Base-by-base conservation (phyloP, 192 early-diverging fungal genomes). In the Radiomyces spectabilis region DNA sequence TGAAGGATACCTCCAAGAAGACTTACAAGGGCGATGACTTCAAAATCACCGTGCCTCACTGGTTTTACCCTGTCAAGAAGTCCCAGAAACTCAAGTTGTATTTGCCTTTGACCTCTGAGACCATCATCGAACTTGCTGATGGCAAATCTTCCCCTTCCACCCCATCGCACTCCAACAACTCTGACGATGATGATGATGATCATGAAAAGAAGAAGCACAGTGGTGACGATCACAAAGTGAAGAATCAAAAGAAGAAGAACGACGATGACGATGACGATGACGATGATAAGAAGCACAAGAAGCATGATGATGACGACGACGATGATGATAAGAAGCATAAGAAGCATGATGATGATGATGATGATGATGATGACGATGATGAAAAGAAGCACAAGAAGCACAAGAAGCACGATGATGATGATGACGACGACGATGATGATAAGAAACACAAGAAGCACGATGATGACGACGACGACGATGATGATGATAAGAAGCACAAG, bases 281-380 rank as follows among this genome's bases (percentile, higher is more conserved):
- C 25, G 25, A 52, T 15, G 13, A 52, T 38, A 4, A 52, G 9
- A 0, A 38, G 33, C 19, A 29, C n/a, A 0, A 51, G 39, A 24
- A 51, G 39, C 22, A 39, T 25, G 19, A 51, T 35, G 5, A 51
- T 4, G 9, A 37, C 34, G 21, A 51, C 27, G n/a, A 50, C 48
- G n/a, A 15, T 22, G 12, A 52, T 27, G 35, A 52, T n/a, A n/a
- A n/a, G n/a, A n/a, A n/a, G n/a, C n/a, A n/a, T n/a, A n/a, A n/a
- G n/a, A n/a, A n/a, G n/a, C n/a, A n/a, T n/a, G n/a, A n/a, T 46
- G 44, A 46, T 46, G 30, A 46, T 27, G 44, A n/a, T 46, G 30
- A 22, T n/a, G 10, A 22, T 25, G 44, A 13, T 26, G 24, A 46
- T n/a, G 25, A 29, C 10, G 12, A n/a, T n/a, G n/a, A n/a, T n/a